Conservation (phyloP, 2,329 filamentous ascomycete genomes). For the Pseudogymnoascus sp. region DNA sequence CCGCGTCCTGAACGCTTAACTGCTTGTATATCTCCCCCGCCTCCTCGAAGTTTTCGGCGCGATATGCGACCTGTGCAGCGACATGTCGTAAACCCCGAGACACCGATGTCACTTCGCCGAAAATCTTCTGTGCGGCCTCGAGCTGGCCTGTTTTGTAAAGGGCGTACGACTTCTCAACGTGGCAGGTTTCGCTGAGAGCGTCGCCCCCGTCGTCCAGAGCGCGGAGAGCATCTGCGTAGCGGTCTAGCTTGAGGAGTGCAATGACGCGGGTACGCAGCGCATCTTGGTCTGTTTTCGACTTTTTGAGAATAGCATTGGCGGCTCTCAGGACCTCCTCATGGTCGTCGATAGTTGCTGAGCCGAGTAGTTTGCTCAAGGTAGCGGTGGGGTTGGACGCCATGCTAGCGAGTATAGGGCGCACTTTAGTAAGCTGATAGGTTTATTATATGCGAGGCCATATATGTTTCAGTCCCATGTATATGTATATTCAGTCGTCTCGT, state of each 20-base stretch:
- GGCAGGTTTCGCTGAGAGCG: slow-evolving; percentile 52
- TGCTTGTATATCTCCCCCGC: slow-evolving; percentile 57
- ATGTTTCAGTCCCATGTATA: background rate
- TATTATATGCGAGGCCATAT: slow-evolving; percentile 8
- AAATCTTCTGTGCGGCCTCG: slow-evolving; percentile 48
- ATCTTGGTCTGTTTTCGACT: slow-evolving; percentile 48
- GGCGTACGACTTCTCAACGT: slow-evolving; percentile 71
- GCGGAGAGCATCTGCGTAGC: slow-evolving; percentile 69
- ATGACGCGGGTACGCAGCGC: slow-evolving; percentile 66
- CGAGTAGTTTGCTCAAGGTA: slow-evolving; percentile 35
- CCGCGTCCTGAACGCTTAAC: slow-evolving; percentile 41
- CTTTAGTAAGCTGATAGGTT: background rate
- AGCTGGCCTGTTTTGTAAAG: slow-evolving; percentile 72
- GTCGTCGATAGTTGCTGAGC: slow-evolving; percentile 54
- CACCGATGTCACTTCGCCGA: slow-evolving; percentile 18
- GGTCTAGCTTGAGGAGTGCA: slow-evolving; percentile 73
- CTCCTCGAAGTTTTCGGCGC: slow-evolving; percentile 64
- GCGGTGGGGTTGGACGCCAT: slow-evolving; percentile 28
- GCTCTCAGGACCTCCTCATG: slow-evolving; percentile 66
- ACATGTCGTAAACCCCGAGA: slow-evolving; percentile 38
- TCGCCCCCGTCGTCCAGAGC: slow-evolving; percentile 58
- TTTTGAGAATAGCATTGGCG: slow-evolving; percentile 54
- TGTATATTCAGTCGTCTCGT: background rate
- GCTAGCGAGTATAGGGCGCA: slow-evolving; percentile 7
- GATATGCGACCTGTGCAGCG: slow-evolving; percentile 63